Evolutionary conservation across 108 stramenopile genomes (phyloP), one percentile per base, ranked within the genome.

Genomic region (Cyclotella cryptica): DNA sequence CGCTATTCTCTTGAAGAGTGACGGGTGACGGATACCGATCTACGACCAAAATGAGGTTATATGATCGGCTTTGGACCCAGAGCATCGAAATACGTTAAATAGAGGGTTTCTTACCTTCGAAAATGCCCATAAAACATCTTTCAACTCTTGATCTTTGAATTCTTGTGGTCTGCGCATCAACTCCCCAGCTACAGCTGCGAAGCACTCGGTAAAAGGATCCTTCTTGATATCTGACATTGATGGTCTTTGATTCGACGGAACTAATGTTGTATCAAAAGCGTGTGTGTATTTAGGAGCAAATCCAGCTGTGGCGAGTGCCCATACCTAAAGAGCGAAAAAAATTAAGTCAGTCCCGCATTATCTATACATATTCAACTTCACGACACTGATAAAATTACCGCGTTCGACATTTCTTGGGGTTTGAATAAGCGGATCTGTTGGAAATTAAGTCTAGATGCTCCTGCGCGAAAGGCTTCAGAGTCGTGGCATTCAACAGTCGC

Each of bases 61-160:
- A 6, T 21, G 13, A 24, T 45, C 6, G 43, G 6, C 35, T 35
- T 35, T 35, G 65, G 30, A 15, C 47, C 35, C 17, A 45, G 28
- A 52, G 17, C 10, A 29, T 26, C 63, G 40, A 65, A 65, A 47
- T 52, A 1, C 21, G 17, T 40, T 22, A 7, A 17, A 64, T 15
- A 61, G 41, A 74, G 22, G 52, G 11, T 54, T 51, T 2, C 68
- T 66, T 18, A 74, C 87, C 74, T 84, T 89, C 14, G 91, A 87
- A 76, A 95, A 89, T 28, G 84, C 69, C 92, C 92, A 95, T 28
- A 93, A 44, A 6, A 91, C 74, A 75, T 95, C 92, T 75, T 93
- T 93, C 45, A 93, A 71, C 59, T 95, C 92, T 84, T 95, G 94
- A 27, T 85, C 68, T 66, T 95, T 93, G 64, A 95, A 95, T 26